Percentiles rank a stretch among this genome's conserved stretches.
Conservation (phyloP, 2,329 filamentous ascomycete genomes). For the Eurotiales sp. region DNA sequence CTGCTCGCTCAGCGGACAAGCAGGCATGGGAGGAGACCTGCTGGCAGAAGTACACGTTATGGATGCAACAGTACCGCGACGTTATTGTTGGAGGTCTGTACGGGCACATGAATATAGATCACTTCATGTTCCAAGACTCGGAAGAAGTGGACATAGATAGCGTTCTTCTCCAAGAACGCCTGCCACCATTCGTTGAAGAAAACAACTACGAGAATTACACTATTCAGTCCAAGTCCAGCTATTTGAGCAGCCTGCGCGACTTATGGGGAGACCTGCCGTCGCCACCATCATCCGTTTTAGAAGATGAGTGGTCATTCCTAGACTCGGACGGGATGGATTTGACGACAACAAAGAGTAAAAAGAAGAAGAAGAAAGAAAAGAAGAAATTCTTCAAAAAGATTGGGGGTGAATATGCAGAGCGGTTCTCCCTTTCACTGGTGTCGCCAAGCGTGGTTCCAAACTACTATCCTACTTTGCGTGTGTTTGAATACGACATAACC, state of each 20-base stretch:
- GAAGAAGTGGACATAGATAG: conserved; percentile 64
- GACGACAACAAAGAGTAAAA: conserved; percentile 40
- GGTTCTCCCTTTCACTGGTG: conserved; percentile 77
- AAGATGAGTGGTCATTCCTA: conserved; percentile 22
- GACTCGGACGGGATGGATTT: conserved; percentile 38
- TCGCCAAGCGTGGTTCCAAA: conserved; percentile 88
- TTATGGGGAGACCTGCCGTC: conserved; percentile 74
- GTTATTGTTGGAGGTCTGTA: conserved; percentile 76
- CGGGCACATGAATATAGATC: conserved; percentile 98
- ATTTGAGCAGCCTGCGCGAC: conserved; percentile 71
- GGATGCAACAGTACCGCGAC: conserved; percentile 86
- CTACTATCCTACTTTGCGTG: conserved; percentile 81
- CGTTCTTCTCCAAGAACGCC: conserved; percentile 21
- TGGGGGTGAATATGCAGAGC: conserved; percentile 77
- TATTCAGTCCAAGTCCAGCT: conserved; percentile 67
- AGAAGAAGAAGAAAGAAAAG: conserved; percentile 24
- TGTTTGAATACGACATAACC: conserved; percentile 90
- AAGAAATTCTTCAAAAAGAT: conserved; percentile 62
- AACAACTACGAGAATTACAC: conserved; percentile 51
- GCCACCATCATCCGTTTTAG: conserved; percentile 32
- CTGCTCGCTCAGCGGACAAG: conserved; percentile 80
- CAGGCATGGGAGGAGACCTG: conserved; percentile 92
- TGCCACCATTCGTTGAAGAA: conserved; percentile 15
- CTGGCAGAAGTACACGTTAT: conserved; percentile 95
- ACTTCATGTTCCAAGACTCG: conserved; percentile 89